Base-by-base conservation (phyloP, 2,329 filamentous ascomycete genomes). In the Moelleriella libera region DNA sequence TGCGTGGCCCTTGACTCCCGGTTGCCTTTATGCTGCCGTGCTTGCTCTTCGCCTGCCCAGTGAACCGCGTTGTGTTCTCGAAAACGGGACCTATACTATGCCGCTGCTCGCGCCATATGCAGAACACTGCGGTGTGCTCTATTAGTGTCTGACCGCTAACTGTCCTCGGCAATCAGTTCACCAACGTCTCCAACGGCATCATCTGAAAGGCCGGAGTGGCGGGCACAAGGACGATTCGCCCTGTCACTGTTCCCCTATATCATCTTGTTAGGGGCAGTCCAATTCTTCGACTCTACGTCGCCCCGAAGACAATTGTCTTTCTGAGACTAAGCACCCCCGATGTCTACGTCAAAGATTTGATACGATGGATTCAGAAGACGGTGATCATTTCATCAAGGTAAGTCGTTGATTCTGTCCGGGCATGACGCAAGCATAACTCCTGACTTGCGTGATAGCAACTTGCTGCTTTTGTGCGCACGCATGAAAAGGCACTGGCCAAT, bases 401-500 rank as follows among this genome's bases (percentile, higher is more conserved):
- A 52, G 69, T 45, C 42, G 30, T n/a, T 21, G 21, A 21, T 11
- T 12, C 14, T 29, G 14, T 32, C n/a, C 8, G 6, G 42, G 28
- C 42, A 43, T 8, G 30, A 41, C 7, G 7, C 11, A 6, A 41
- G 40, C 21, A 21, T 21, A 41, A 11, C 14, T 39, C 9, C 39
- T 69, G 51, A 67, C 57, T 51, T 40, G 28, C n/a, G 39, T 31
- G 47, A 50, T 64, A 96, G 90, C 92, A 94, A 75, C 77, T 98
- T 63, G 89, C 90, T 62, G 83, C 83, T 68, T 97, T 95, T 68
- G 88, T 98, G 68, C 88, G 89, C 53, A 95, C 88, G 48, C 88
- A 98, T 71, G 92, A 98, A 68, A 94, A 94, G 69, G 90, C 89
- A 39, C 78, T 98, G 53, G 92, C 92, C 62, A 97, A 97, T 70